These are phyloP conservation scores for Zasmidium cellare DNA, from an alignment of 2,329 filamentous ascomycete genomes.

Conservation along the genomic window DNA sequence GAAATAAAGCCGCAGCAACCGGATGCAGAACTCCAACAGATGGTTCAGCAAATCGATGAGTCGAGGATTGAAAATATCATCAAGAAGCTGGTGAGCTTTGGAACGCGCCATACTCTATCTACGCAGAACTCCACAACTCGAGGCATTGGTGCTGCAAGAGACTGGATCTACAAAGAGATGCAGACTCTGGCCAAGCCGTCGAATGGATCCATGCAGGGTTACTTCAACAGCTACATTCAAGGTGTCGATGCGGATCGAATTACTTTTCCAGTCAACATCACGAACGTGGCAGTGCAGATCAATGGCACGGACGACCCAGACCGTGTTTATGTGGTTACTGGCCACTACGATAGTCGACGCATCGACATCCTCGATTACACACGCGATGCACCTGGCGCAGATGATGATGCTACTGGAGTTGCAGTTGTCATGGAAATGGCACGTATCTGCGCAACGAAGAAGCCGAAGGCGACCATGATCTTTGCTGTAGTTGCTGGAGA, in stretches of 20 bases:
- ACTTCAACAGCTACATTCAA: slow-evolving; percentile 55
- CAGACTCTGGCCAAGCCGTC: slow-evolving; percentile 48
- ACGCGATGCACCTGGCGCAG: slow-evolving; percentile 56
- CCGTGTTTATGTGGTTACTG: slow-evolving; percentile 55
- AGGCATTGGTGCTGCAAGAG: slow-evolving; percentile 58
- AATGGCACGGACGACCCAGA: slow-evolving; percentile 51
- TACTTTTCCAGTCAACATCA: slow-evolving; percentile 53
- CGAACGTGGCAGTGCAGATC: slow-evolving; percentile 55
- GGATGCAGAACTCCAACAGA: slow-evolving; percentile 39
- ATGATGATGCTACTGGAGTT: slow-evolving; percentile 59
- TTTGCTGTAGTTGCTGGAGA: slow-evolving; percentile 60
- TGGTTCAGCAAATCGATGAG: slow-evolving; percentile 43
- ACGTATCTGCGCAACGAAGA: slow-evolving; percentile 50
- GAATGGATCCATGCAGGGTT: slow-evolving; percentile 54
- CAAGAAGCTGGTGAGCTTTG: slow-evolving; percentile 56
- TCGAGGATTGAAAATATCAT: slow-evolving; percentile 53
- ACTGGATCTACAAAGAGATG: slow-evolving; percentile 58
- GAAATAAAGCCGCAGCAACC: slow-evolving; percentile 44
- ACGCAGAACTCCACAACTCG: slow-evolving; percentile 51
- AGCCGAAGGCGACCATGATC: slow-evolving; percentile 47
- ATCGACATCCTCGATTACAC: slow-evolving; percentile 54
- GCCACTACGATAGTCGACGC: slow-evolving; percentile 57
- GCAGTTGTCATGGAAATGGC: slow-evolving; percentile 59
- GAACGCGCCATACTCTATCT: slow-evolving; percentile 58
- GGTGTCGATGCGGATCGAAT: slow-evolving; percentile 46